A percentile compares a stretch with the other conserved stretches of the same genome.
These are phyloP conservation scores for Xylaria venustula DNA, from an alignment of 495 filamentous ascomycete genomes.

Conservation along the genomic window DNA sequence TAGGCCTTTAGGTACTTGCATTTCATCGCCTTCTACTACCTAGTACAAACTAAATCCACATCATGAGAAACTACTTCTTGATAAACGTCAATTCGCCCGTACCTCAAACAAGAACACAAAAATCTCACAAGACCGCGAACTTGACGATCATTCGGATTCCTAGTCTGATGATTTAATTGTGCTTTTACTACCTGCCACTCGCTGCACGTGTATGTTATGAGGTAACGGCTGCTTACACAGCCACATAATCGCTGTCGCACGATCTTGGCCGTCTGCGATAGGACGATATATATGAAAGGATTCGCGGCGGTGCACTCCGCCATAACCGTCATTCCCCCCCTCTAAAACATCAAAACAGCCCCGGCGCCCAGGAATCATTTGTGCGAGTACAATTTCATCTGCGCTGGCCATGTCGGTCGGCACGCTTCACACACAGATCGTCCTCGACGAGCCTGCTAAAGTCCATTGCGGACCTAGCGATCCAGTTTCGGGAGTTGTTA, in stretches of 20 bases:
- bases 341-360: no score
- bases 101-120: no score
- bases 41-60: no score
- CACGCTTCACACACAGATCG: neutral
- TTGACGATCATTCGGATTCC: no score
- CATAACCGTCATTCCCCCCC: neutral
- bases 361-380: neutral
- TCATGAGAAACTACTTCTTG: no score
- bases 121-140: no score
- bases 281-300: neutral
- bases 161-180: no score
- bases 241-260: neutral
- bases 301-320: neutral
- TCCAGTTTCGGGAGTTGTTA: conserved; percentile 2
- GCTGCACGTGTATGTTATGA: no score
- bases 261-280: neutral
- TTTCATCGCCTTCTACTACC: no score
- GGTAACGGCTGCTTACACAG: neutral
- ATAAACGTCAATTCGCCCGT: no score
- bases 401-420: conserved; percentile 5
- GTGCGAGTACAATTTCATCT: neutral
- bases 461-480: conserved; percentile 2
- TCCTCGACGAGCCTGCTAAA: conserved; percentile 8
- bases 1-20: no score
- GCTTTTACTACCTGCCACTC: no score